These are phyloP conservation scores for Esteya vermicola DNA, from an alignment of 2,329 filamentous ascomycete genomes.

Conservation along the genomic window DNA sequence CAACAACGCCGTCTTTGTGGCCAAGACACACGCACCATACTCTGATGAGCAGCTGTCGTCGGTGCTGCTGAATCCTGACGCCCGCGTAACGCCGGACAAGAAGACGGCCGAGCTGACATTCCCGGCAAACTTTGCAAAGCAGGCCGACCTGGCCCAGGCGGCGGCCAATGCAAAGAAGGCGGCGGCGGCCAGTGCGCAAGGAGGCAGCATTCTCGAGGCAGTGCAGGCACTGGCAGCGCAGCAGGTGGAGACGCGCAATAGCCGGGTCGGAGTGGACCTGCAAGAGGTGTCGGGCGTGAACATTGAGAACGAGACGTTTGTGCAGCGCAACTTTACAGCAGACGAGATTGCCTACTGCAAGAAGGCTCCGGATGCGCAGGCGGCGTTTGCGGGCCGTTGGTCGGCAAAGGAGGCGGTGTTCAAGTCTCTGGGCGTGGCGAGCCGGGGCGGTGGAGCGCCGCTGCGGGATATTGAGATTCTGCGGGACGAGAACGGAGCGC, in stretches of 20 bases:
- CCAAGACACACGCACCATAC: slow-evolving; percentile 86
- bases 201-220: slow-evolving; percentile 55
- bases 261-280: slow-evolving; percentile 85
- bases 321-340: slow-evolving; percentile 86
- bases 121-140: slow-evolving; percentile 45
- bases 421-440: slow-evolving; percentile 80
- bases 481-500: slow-evolving; percentile 67
- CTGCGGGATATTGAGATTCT: slow-evolving; percentile 91
- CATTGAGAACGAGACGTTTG: slow-evolving; percentile 84
- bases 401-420: slow-evolving; percentile 97
- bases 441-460: slow-evolving; percentile 77
- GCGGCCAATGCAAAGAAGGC: slow-evolving; percentile 36
- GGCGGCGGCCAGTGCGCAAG: slow-evolving; percentile 15
- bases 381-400: slow-evolving; percentile 91
- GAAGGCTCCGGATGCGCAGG: slow-evolving; percentile 50
- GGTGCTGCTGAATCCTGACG: slow-evolving; percentile 87
- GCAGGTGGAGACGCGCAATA: slow-evolving; percentile 47
- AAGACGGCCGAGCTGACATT: slow-evolving; percentile 71
- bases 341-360: slow-evolving; percentile 78
- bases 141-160: too few species aligned
- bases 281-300: slow-evolving; percentile 81
- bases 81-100: slow-evolving; percentile 73
- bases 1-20: slow-evolving; percentile 95
- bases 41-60: slow-evolving; percentile 71
- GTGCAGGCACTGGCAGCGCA: slow-evolving; percentile 62